Base-by-base conservation (phyloP, 495 filamentous ascomycete genomes). In the Aspergillus leporis region DNA sequence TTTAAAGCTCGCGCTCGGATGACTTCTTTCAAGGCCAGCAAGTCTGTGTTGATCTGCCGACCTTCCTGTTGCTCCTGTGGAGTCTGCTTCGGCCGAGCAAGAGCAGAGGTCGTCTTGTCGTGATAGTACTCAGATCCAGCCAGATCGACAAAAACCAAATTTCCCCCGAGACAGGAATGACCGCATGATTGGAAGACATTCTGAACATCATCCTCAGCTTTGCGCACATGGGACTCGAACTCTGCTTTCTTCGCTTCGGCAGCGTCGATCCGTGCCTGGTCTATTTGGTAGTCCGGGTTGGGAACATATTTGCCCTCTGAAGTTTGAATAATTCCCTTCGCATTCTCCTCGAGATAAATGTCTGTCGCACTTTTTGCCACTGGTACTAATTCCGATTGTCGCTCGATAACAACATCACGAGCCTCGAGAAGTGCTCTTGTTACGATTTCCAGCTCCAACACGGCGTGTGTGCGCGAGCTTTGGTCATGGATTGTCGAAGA, bases 1-100 rank as follows among this genome's bases (percentile, higher is more conserved):
- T 48, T 57, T 18, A 32, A 38, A 1, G 66, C 56, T 34, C 62
- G 32, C 12, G 69, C 62, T 4, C 69, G 58, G 13, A 71, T 69
- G 0, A 71, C 69, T 43, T 69, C 69, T 43, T 71, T 72, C 46
- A 72, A 53, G 1, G 69, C 67, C 0, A 72, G 63, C 9, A 70
- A 59, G 34, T 70, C 67, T 0, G 61, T 66, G 14, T 72, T 72
- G 28, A 72, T 72, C 52, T 72, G 64, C 46, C 58, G 48, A 1
- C 65, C 65, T 36, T 64, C 62, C 41, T 62, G 65, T 45, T 62
- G 57, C 38, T 69, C 70, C 43, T 67, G 61, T 0, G 68, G 30
- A 2, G 62, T 54, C 49, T 66, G 68, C 16, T 64, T 69, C 18
- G 45, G 28, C 53, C 16, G 14, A 18, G 61, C 51, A n/a, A 51